Percentiles rank a stretch among this genome's conserved stretches.
Conservation (phyloP, 768 basidiomycete species). For the Rhizopogon sp. region DNA sequence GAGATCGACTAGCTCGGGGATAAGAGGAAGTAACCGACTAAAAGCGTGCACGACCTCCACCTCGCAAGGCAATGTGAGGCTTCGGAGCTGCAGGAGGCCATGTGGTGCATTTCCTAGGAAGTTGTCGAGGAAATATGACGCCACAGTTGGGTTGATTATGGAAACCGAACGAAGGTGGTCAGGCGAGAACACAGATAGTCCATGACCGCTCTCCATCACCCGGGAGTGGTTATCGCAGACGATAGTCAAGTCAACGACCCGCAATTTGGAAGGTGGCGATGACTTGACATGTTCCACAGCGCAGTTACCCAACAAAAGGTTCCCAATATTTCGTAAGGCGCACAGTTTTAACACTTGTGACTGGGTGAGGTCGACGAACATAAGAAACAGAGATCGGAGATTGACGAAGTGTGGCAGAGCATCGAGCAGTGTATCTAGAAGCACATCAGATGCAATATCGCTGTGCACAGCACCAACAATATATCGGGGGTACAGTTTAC, state of each 20-base stretch:
- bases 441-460: not conserved
- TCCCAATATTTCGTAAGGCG: not conserved
- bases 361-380: slow-evolving; percentile 3
- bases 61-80: slow-evolving; percentile 1
- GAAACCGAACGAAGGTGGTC: slow-evolving; percentile 3
- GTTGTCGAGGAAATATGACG: not conserved
- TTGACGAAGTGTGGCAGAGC: slow-evolving; percentile 3
- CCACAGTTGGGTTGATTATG: not conserved
- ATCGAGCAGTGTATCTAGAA: slow-evolving; percentile 1
- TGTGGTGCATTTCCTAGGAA: not conserved
- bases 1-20: slow-evolving; percentile 2
- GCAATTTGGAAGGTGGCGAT: not conserved
- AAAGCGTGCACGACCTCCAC: not conserved
- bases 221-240: not conserved
- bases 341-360: not conserved
- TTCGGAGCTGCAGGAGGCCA: not conserved
- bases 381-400: not conserved
- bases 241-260: not conserved
- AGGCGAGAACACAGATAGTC: slow-evolving; percentile 1
- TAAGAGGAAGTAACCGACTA: not conserved
- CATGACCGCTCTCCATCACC: not conserved
- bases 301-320: not conserved
- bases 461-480: not conserved
- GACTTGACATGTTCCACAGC: not conserved
- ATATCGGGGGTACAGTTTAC: slow-evolving; percentile 3